Base-by-base conservation (phyloP, 495 filamentous ascomycete genomes). In the Bombardia bombarda region DNA sequence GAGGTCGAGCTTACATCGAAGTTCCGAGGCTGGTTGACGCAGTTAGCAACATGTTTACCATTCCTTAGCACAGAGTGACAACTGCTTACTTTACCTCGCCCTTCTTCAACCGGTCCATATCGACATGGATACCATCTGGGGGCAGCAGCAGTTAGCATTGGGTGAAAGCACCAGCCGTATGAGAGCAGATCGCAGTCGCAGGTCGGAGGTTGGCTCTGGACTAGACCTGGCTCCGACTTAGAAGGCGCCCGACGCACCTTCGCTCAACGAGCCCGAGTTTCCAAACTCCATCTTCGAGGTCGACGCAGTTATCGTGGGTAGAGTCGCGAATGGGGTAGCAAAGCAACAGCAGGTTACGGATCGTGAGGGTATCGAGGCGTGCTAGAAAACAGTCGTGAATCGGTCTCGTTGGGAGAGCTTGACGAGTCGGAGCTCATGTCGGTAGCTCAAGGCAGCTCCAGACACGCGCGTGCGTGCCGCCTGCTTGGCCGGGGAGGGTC, bases 41-140 rank as follows among this genome's bases (percentile, higher is more conserved):
- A 19, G 48, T 58, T 40, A 63, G 52, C 40, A 35, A 32, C n/a
- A n/a, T 13, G 25, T 40, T 34, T 25, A 2, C 9, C 31, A 7
- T 7, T 17, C 26, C 26, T 28, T 7, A 7, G 26, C 26, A 32
- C 10, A n/a, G n/a, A n/a, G n/a, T n/a, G n/a, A n/a, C n/a, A n/a
- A n/a, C n/a, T n/a, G 24, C 84, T 68, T 74, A 95, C 89, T 97
- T 95, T 60, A 66, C 61, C 51, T 67, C 63, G 26, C 65, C 65
- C 54, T 68, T 65, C 60, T 67, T 68, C 55, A 65, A 49, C 54
- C 90, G 84, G 51, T 95, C 84, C 92, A 98, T 97, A 60, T 98
- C 92, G 40, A 98, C 70, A 66, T 98, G 92, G 60, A 98, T 95
- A 59, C 92, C 92, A 90, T 98, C 92, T 98, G 56, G 23, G 22